Evolutionary conservation across 176 grass and related monocot genomes (phyloP), one percentile per base, ranked within the genome.

Genomic region (Triticum aestivum): DNA sequence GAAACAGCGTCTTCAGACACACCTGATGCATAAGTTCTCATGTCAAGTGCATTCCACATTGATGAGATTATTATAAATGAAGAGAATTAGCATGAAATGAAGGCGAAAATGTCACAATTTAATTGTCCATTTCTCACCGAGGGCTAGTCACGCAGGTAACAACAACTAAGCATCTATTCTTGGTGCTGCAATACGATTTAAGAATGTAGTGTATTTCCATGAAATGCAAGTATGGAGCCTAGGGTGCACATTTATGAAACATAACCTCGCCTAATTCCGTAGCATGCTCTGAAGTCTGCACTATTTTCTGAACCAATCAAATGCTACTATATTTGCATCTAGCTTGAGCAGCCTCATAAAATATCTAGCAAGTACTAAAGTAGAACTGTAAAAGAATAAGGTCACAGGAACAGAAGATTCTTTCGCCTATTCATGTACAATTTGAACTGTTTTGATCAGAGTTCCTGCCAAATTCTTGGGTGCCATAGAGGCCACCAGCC

Each of bases 1-100:
- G 97, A 98, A 82, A 98, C 97, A 88, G 97, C 97, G 45, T 98
- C 97, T 88, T 96, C 97, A 3, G 97, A 98, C 62, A 98, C 97
- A 92, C 97, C 93, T 98, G 90, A 69, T 86, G 75, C 39, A 86
- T 81, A 86, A 29, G 7, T 42, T 71, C 37, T 44, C 37, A 17
- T 33, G 14, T 83, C 39, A 83, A 9, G 24, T 78, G 20, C 72
- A 67, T 30, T 83, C 34, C 21, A 27, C 24, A 21, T 44, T 61
- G 24, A 68, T 80, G 21, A 75, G 47, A 69, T 30, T 69, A 61
- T 62, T 47, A 80, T 39, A 21, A 56, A 81, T 51, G 52, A 42
- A 88, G 13, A 44, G 17, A 8, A 27, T 59, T 59, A 61, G 47
- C 11, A 34, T 35, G 17, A 14, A 79, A 44, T 32, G 12, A 70